Base-by-base conservation (phyloP, 768 basidiomycete species). In the Stropharia rugosoannulata region DNA sequence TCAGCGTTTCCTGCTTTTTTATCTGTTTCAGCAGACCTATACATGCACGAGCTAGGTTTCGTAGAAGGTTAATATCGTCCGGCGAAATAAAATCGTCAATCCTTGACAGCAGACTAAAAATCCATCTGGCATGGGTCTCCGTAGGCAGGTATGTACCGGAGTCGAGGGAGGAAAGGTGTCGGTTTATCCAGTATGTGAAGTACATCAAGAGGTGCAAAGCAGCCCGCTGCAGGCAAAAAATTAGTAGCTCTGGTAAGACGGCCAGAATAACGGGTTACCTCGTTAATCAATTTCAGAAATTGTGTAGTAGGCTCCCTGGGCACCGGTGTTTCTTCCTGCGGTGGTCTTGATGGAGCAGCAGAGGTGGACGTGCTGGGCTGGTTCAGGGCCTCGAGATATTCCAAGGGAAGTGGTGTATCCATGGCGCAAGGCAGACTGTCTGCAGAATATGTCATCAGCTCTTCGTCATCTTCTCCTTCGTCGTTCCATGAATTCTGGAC, bases 121-220 rank as follows among this genome's bases (percentile, higher is more conserved):
- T 85, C 92, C 92, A 94, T 32, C 80, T 80, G 15, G 83, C 82
- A 63, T 93, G 89, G 36, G 75, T 70, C 60, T 81, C 79, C 11
- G 80, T 80, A 16, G 82, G 78, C 36, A 68, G 66, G 61, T 71
- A 74, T 47, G 66, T 59, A 18, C 63, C 64, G 29, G 73, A 62
- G 54, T 75, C 70, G 5, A 68, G 69, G 19, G 77, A 69, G 44
- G 84, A 76, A 6, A 89, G 67, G 57, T 87, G 78, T 12, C 79
- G 55, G 59, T 86, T 85, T 59, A 90, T 85, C 90, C 90, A 93
- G 63, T 91, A 81, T 15, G 83, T 78, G 67, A 92, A 92, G 67
- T 91, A 92, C 87, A 89, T 90, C 56, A 93, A 70, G 43, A 93
- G 76, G 66, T 90, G 90, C 25, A 93, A 66, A 4, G 88, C 82